Percentiles rank a stretch among this genome's conserved stretches.
phyloP scores from a whole-genome alignment of 176 grass and related monocot genomes.

The Themeda triandra region DNA sequence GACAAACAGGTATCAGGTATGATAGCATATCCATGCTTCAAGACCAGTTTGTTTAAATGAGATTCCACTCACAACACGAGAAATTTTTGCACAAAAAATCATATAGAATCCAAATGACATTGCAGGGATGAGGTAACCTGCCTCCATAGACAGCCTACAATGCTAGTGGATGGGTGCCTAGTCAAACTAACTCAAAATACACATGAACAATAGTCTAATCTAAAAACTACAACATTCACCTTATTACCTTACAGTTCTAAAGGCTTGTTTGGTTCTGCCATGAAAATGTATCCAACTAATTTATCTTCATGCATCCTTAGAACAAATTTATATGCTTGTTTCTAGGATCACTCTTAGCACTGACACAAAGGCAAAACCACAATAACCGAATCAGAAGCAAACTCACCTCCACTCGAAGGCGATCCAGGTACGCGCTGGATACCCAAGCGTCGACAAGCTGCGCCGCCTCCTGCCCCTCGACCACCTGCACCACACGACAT shows the following conservation, averaged over 20 bases:
- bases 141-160: neutral
- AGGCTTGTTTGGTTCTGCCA: neutral
- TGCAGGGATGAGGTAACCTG: neutral
- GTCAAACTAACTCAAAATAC: neutral
- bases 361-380: neutral
- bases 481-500: constrained; percentile 59
- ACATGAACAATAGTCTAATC: neutral
- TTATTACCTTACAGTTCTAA: neutral
- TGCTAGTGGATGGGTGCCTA: neutral
- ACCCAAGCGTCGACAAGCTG: constrained; percentile 66
- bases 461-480: constrained; percentile 77
- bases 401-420: constrained; percentile 74
- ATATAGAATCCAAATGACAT: neutral
- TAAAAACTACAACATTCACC: neutral
- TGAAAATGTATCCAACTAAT: neutral
- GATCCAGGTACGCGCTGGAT: constrained; percentile 70
- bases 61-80: neutral
- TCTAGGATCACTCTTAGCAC: neutral
- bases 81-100: neutral
- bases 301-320: neutral
- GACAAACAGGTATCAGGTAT: neutral
- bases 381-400: neutral
- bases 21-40: neutral
- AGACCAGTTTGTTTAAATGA: neutral
- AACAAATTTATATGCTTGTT: neutral